Evolutionary conservation across 768 basidiomycete species (phyloP).

Genomic region (Lactarius quietus): DNA sequence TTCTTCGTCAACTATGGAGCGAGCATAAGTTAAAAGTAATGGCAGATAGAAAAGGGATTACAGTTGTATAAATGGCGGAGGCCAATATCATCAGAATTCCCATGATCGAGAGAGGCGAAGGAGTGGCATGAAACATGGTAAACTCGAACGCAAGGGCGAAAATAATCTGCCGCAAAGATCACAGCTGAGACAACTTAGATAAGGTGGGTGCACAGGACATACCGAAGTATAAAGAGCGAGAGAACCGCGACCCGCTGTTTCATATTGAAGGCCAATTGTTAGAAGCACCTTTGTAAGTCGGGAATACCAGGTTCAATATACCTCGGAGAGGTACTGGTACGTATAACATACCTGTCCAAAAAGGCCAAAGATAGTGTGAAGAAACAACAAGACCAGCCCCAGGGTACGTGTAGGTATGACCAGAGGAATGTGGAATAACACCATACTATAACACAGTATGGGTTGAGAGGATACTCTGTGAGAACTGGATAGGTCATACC

Average conservation of each 20-base stretch:
- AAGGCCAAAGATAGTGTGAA: slow-evolving; percentile 51
- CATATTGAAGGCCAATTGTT: slow-evolving; percentile 59
- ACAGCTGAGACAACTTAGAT: background rate
- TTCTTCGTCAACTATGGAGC: slow-evolving; percentile 16
- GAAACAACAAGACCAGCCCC: slow-evolving; percentile 44
- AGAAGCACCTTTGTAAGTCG: slow-evolving; percentile 43
- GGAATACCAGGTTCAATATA: background rate
- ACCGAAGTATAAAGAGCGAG: slow-evolving; percentile 59
- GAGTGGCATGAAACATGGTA: slow-evolving; percentile 57
- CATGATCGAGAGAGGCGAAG: slow-evolving; percentile 53
- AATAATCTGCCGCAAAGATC: slow-evolving; percentile 46
- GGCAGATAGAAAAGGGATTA: slow-evolving; percentile 34
- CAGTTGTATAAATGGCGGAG: slow-evolving; percentile 62
- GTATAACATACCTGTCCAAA: slow-evolving; percentile 37
- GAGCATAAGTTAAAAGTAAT: background rate
- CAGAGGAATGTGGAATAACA: slow-evolving; percentile 38
- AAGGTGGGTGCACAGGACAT: slow-evolving; percentile 20
- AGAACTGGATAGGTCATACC: slow-evolving; percentile 24
- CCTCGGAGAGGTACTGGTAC: background rate
- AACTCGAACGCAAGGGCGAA: slow-evolving; percentile 65
- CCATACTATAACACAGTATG: slow-evolving; percentile 41
- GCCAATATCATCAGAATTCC: slow-evolving; percentile 64
- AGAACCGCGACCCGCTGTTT: slow-evolving; percentile 60
- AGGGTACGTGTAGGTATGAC: slow-evolving; percentile 44
- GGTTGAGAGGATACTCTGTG: background rate